Conservation (phyloP, 208 protist species). For the Trichomonas tenax region DNA sequence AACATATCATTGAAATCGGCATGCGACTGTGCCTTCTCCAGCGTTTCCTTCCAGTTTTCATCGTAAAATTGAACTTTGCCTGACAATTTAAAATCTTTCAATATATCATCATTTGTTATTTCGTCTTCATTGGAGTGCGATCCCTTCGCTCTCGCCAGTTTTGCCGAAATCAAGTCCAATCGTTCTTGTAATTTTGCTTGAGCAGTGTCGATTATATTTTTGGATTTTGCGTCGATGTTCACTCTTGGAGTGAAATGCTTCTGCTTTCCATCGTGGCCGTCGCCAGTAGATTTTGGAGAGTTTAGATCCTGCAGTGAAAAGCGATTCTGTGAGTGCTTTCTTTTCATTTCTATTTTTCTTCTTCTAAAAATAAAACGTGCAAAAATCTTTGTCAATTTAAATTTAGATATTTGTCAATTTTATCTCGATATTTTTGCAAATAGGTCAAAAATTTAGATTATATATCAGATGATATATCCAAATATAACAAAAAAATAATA, state of each 20-base stretch:
- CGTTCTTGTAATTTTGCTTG: not conserved
- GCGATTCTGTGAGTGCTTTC: not conserved
- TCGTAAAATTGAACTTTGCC: not conserved
- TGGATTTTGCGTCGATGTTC: not conserved
- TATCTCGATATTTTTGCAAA: no score
- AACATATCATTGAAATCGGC: not conserved
- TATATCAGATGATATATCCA: no score
- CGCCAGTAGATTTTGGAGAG: not conserved
- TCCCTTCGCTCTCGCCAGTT: not conserved
- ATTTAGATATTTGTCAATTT: not conserved
- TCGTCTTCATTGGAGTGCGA: not conserved
- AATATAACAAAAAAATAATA: no score
- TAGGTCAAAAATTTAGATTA: no score
- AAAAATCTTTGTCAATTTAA: not conserved
- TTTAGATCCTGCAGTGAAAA: not conserved
- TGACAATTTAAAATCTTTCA: not conserved
- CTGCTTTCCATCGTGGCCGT: not conserved
- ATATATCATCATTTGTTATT: not conserved
- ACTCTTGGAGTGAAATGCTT: not conserved
- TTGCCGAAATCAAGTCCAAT: not conserved
- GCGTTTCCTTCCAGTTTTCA: not conserved
- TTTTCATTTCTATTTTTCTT: not conserved
- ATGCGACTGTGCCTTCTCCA: not conserved
- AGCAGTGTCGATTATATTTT: not conserved
- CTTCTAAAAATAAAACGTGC: not conserved